Evolutionary conservation across 2,329 filamentous ascomycete species (phyloP).

Genomic region (Stachybotrys echinatus): DNA sequence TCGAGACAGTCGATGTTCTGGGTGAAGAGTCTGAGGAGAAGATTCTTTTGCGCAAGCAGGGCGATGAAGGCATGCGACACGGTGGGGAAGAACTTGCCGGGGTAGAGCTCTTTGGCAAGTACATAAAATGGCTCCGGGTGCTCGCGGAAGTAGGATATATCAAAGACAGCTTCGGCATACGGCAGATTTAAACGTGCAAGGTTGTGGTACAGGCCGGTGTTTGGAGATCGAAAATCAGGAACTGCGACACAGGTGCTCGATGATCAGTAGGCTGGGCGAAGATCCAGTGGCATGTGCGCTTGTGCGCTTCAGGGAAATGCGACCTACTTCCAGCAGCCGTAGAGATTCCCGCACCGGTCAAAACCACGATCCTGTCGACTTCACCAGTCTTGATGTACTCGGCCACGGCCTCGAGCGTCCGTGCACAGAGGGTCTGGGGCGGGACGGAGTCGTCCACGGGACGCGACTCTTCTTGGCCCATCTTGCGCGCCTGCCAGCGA

Average conservation of each 20-base stretch:
- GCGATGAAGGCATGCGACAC: slow-evolving; percentile 85
- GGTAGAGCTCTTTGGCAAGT: slow-evolving; percentile 86
- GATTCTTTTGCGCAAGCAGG: slow-evolving; percentile 71
- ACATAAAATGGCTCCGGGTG: slow-evolving; percentile 90
- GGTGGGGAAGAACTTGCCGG: slow-evolving; percentile 82
- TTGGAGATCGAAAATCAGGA: slow-evolving; percentile 90
- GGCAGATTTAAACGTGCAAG: slow-evolving; percentile 80
- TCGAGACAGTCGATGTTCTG: slow-evolving; percentile 98
- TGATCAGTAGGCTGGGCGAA: neutral
- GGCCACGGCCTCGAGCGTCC: slow-evolving; percentile 71
- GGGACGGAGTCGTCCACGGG: slow-evolving; percentile 56
- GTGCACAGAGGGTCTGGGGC: slow-evolving; percentile 60
- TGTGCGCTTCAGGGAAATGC: neutral
- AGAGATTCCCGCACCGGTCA: slow-evolving; percentile 88
- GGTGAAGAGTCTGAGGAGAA: slow-evolving; percentile 83
- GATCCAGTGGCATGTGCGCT: neutral
- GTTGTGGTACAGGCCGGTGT: slow-evolving; percentile 91
- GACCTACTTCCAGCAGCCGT: slow-evolving; percentile 59
- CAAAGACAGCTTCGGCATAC: slow-evolving; percentile 89
- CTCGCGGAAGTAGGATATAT: slow-evolving; percentile 79
- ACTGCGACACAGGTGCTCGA: slow-evolving; percentile 41
- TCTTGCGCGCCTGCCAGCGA: slow-evolving; percentile 42
- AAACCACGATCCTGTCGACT: slow-evolving; percentile 70
- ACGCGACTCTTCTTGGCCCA: slow-evolving; percentile 81
- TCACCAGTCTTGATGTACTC: slow-evolving; percentile 68